Conservation (phyloP, 345 rosid species). For the Nephelium lappaceum region DNA sequence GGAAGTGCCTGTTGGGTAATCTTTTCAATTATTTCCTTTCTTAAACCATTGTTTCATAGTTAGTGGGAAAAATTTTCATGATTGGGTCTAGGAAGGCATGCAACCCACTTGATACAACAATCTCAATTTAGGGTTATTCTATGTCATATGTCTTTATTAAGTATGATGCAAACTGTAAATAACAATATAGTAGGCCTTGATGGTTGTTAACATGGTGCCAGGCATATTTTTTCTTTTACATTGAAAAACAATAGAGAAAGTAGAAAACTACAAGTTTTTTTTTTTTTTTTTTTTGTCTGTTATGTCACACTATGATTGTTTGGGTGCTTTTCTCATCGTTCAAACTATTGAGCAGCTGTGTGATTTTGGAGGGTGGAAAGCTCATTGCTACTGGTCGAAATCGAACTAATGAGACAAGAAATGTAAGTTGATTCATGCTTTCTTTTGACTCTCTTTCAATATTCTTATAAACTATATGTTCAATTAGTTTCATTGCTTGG, state of each 20-base stretch:
- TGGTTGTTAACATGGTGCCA: not conserved
- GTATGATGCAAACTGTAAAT: not conserved
- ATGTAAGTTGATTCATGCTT: slow-evolving; percentile 25
- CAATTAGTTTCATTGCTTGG: not conserved
- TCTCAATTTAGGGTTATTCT: too few species aligned
- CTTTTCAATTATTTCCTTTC: not conserved
- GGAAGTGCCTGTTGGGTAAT: slow-evolving; percentile 86
- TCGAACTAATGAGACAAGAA: slow-evolving; percentile 44
- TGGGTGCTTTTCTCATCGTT: not conserved
- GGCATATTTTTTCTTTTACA: not conserved
- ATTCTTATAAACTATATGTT: not conserved
- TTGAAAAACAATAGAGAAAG: not conserved
- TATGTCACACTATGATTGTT: not conserved
- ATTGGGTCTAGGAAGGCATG: not conserved
- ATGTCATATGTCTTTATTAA: not conserved
- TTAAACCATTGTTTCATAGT: not conserved
- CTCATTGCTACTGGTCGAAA: slow-evolving; percentile 54
- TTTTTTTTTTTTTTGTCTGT: not conserved
- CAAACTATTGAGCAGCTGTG: slow-evolving; percentile 33
- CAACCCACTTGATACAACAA: not conserved
- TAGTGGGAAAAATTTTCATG: not conserved
- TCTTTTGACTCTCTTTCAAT: not conserved
- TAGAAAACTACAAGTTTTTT: not conserved
- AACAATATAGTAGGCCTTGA: not conserved
- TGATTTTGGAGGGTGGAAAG: slow-evolving; percentile 39